phyloP scores from a whole-genome alignment of 2,329 filamentous ascomycete species.

The Westerdykella sp. region DNA sequence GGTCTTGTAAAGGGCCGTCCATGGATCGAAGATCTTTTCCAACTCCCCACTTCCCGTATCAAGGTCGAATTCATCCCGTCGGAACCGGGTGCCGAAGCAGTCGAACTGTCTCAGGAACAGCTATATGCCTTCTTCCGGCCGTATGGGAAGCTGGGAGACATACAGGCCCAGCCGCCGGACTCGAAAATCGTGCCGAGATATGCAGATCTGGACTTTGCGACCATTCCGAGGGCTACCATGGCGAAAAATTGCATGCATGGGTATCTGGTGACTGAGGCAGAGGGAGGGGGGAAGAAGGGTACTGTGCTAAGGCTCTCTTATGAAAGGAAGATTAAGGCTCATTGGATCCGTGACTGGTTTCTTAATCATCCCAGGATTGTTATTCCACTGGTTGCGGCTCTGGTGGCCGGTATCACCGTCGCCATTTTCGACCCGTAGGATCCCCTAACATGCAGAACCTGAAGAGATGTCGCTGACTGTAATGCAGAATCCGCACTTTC shows the following conservation, averaged over 20 bases:
- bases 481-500: conserved; percentile 65
- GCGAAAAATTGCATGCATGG: conserved; percentile 91
- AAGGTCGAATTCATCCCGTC: conserved; percentile 79
- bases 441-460: background rate
- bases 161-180: conserved; percentile 72
- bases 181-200: conserved; percentile 79
- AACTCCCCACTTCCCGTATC: conserved; percentile 68
- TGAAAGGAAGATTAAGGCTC: conserved; percentile 67
- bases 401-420: conserved; percentile 77
- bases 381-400: conserved; percentile 72
- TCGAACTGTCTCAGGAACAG: conserved; percentile 78
- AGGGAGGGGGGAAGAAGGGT: conserved; percentile 67
- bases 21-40: conserved; percentile 89
- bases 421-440: conserved; percentile 74
- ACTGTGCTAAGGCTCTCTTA: conserved; percentile 79
- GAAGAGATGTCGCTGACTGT: conserved; percentile 2
- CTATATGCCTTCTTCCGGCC: conserved; percentile 80
- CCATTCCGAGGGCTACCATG: conserved; percentile 71
- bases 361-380: conserved; percentile 80
- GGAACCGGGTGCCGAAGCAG: conserved; percentile 61
- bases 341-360: conserved; percentile 83
- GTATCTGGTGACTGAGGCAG: conserved; percentile 59
- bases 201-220: conserved; percentile 70
- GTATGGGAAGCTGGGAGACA: conserved; percentile 87
- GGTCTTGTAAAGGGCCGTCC: conserved; percentile 75